Evolutionary conservation across 164 flowering plant genomes (phyloP), one percentile per base, ranked within the genome.

Genomic region (Macadamia integrifolia): DNA sequence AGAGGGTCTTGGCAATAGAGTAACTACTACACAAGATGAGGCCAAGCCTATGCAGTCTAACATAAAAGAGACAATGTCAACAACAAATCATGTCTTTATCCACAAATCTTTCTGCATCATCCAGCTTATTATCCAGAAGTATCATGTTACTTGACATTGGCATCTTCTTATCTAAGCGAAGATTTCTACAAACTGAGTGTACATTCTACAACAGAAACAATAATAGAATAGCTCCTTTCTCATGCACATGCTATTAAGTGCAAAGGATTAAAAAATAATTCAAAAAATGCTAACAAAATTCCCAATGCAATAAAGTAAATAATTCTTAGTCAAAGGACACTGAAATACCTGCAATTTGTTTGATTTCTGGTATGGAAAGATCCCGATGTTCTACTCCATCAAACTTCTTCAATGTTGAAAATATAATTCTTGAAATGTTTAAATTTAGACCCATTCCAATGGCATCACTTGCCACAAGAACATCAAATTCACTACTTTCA

Each of bases 361-460:
- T 94, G 68, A 94, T 83, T 81, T 94, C 97, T 35, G 98, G 73
- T 53, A 90, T 84, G 59, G 93, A 78, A 28, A 94, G 91, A 3
- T 85, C 85, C 65, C 96, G 83, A 74, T 60, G 77, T 67, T 79
- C 87, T 4, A 56, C 8, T 61, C 98, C 98, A 79, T 94, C 95
- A 81, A 86, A 94, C 67, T 94, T 94, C 73, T 78, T 59, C 82
- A 94, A 35, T 1, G 89, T 79, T 28, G 97, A 87, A 79, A 94
- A 94, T 75, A 94, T 86, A 61, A 94, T 87, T 77, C 98, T 87
- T 18, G 92, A 88, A 65, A 91, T 91, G 71, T 94, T 91, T 68
- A 94, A 82, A 79, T 94, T 94, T 64, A 94, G 97, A 74, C 98
- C 98, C 97, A 91, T 94, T 72, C 98, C 98, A 80, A 94, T 86